Evolutionary conservation across 1,284 basidiomycete species (phyloP).

Genomic region (Melampsora larici-populina): DNA sequence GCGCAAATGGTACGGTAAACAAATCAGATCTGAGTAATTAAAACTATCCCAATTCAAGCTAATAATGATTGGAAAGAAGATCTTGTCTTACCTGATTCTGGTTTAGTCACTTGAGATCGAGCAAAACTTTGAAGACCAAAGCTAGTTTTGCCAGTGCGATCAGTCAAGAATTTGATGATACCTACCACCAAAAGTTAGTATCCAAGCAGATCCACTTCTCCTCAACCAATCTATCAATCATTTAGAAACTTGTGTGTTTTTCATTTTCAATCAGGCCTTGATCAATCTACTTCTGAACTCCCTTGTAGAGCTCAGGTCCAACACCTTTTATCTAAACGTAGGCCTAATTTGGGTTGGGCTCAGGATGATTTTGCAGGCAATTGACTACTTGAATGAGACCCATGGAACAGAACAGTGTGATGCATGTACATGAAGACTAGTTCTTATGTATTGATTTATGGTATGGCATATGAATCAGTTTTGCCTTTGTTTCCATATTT

Average conservation of each 20-base stretch:
- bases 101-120: background rate
- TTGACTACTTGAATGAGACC: too few species aligned
- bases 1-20: constrained; percentile 33
- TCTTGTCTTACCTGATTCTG: constrained; percentile 24
- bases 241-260: constrained; percentile 47
- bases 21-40: constrained; percentile 22
- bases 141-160: constrained; percentile 32
- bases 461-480: too few species aligned
- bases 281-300: constrained; percentile 21
- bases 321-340: background rate
- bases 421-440: too few species aligned
- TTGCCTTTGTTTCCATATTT: too few species aligned
- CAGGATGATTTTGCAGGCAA: background rate
- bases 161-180: constrained; percentile 30
- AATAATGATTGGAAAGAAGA: constrained; percentile 41
- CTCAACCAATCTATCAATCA: constrained; percentile 49
- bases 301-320: background rate
- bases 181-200: background rate
- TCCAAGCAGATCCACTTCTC: background rate
- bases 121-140: constrained; percentile 12
- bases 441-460: too few species aligned
- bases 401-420: too few species aligned
- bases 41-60: constrained; percentile 17
- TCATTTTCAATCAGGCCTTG: constrained; percentile 46
- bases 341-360: background rate